Base-by-base conservation (phyloP, 345 rosid genomes). In the Fremontodendron californicum region DNA sequence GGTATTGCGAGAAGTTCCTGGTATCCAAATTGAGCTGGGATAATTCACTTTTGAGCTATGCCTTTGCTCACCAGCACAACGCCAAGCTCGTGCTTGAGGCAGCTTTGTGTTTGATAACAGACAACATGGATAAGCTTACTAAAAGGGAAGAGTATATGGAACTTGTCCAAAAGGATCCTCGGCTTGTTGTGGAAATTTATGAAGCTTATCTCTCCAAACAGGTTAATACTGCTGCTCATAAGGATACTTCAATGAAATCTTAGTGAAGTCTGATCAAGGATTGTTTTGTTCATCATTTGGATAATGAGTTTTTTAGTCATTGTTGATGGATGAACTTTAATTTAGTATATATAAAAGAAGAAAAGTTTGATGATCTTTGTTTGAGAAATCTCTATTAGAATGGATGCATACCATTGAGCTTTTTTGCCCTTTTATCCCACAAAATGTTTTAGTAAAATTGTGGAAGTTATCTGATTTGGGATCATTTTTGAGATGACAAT, bases 1-100 rank as follows among this genome's bases (percentile, higher is more conserved):
- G 77, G 16, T 85, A 85, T 78, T 90, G 97, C 54, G 97, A 92
- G 92, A 92, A 81, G 83, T 90, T 82, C 80, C 46, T 94, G 75
- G 85, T 91, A 16, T 88, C 96, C 37, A 92, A 89, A 77, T 81
- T 92, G 83, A 92, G 80, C 79, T 86, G 89, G 89, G 91, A 94
- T 74, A 94, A 89, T 55, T 89, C 90, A 6, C 83, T 94, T 46
- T 77, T 91, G 89, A 88, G 82, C 75, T 92, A 90, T 71, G 91
- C 92, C 45, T 92, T 92, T 78, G 98, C 97, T 4, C 94, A 90
- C 81, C 98, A 89, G 89, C 92, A 94, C 84, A 87, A 86, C 11
- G 94, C 98, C 0, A 89, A 89, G 69, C 88, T 82, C 45, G 64
- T 94, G 81, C 86, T 85, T 31, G 93, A 92, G 73, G 84, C 91